These are phyloP conservation scores for Infundibulicybe gibba DNA, from an alignment of 768 basidiomycete genomes.

Conservation along the genomic window DNA sequence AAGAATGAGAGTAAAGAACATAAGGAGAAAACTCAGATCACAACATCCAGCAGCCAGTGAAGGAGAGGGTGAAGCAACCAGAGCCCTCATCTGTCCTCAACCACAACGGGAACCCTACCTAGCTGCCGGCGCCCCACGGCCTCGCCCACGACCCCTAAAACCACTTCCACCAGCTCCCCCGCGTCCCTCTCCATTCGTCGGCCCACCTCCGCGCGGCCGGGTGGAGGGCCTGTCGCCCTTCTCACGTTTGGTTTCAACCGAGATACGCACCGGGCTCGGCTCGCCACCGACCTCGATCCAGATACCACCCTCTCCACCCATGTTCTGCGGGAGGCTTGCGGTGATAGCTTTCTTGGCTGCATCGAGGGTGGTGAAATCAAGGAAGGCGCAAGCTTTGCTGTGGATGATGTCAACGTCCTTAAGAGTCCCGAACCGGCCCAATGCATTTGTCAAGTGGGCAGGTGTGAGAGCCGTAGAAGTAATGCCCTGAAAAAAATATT, in stretches of 20 bases:
- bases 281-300: slow-evolving; percentile 67
- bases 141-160: slow-evolving; percentile 28
- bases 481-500: slow-evolving; percentile 52
- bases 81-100: no score
- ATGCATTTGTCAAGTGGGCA: slow-evolving; percentile 40
- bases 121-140: slow-evolving; percentile 11
- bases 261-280: slow-evolving; percentile 49
- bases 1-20: no score
- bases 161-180: slow-evolving; percentile 44
- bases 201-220: slow-evolving; percentile 60
- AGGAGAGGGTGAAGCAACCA: no score
- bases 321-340: slow-evolving; percentile 55
- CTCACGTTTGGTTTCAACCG: slow-evolving; percentile 90
- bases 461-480: slow-evolving; percentile 55
- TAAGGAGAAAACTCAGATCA: no score
- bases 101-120: no score
- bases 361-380: slow-evolving; percentile 80
- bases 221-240: slow-evolving; percentile 72
- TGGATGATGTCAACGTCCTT: slow-evolving; percentile 90
- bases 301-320: slow-evolving; percentile 90
- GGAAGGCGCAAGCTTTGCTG: slow-evolving; percentile 87
- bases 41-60: no score
- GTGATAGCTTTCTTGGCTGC: slow-evolving; percentile 84
- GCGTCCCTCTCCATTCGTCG: slow-evolving; percentile 41
- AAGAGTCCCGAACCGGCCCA: slow-evolving; percentile 74